phyloP scores from a whole-genome alignment of 441 rosid genomes.

The Erysimum cheiri region DNA sequence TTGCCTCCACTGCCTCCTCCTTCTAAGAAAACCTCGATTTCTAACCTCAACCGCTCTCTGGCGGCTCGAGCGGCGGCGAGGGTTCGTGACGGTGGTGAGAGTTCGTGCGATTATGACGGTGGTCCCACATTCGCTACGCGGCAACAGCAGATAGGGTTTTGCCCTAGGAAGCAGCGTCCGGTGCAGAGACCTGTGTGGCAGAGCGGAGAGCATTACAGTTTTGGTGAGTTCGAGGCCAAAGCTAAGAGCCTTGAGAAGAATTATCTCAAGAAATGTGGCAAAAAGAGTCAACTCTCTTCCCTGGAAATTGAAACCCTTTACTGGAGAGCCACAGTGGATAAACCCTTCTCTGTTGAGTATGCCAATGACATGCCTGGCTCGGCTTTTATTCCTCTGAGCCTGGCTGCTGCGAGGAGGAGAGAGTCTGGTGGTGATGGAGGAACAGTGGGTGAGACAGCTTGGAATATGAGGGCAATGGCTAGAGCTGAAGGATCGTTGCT shows the following conservation, averaged over 20 bases:
- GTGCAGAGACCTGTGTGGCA: slow-evolving; percentile 94
- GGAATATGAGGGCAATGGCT: slow-evolving; percentile 97
- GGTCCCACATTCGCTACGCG: slow-evolving; percentile 95
- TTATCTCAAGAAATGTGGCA: slow-evolving; percentile 68
- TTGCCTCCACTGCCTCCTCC: slow-evolving; percentile 84
- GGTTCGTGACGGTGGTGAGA: slow-evolving; percentile 33
- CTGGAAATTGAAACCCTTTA: slow-evolving; percentile 91
- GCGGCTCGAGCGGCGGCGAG: slow-evolving; percentile 57
- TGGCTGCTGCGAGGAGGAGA: slow-evolving; percentile 48
- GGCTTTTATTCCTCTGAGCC: slow-evolving; percentile 67
- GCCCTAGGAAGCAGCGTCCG: slow-evolving; percentile 88
- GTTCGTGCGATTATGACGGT: slow-evolving; percentile 45
- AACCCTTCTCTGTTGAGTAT: slow-evolving; percentile 93
- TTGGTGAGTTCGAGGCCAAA: slow-evolving; percentile 86
- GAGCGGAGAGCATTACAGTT: slow-evolving; percentile 89
- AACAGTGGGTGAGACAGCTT: slow-evolving; percentile 84
- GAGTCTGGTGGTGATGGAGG: slow-evolving; percentile 61
- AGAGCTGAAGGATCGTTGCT: slow-evolving; percentile 92
- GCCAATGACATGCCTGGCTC: slow-evolving; percentile 99
- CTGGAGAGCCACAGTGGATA: slow-evolving; percentile 93
- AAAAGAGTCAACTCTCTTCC: slow-evolving; percentile 64
- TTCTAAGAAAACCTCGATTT: slow-evolving; percentile 71
- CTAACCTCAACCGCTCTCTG: slow-evolving; percentile 84
- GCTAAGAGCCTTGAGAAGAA: slow-evolving; percentile 76
- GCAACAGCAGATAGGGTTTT: slow-evolving; percentile 99